Conservation (phyloP, 768 basidiomycete species). For the Mycena belliarum region DNA sequence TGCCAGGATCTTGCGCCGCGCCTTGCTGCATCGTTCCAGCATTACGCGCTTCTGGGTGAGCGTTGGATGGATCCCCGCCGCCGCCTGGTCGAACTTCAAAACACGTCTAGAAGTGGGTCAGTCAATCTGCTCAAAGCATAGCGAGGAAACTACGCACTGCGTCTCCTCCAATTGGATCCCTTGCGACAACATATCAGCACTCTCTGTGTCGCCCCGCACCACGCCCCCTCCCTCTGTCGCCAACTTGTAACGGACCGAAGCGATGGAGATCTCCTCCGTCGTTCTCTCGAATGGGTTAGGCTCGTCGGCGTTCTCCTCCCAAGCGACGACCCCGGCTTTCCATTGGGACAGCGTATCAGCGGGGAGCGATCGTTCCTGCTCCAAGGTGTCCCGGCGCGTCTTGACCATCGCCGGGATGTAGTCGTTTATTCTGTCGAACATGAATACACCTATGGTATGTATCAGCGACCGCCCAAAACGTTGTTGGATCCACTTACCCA, state of each 20-base stretch:
- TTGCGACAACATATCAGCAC: conserved; percentile 2
- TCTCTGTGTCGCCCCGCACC: not conserved
- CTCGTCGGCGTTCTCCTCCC: no score
- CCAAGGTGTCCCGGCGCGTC: no score
- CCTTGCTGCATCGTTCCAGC: conserved; percentile 9
- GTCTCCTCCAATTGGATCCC: not conserved
- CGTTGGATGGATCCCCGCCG: not conserved
- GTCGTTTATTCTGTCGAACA: no score
- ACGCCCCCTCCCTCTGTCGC: not conserved
- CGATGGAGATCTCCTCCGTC: not conserved
- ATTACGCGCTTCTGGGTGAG: not conserved
- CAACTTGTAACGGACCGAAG: conserved; percentile 1
- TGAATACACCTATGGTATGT: no score
- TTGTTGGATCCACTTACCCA: not conserved
- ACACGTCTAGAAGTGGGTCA: not conserved
- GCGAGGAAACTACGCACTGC: not conserved
- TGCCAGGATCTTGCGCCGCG: not conserved
- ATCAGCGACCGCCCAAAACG: no score
- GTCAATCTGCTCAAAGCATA: not conserved
- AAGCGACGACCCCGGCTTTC: no score
- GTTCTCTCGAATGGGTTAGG: no score
- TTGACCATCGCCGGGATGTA: no score
- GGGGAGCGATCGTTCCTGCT: no score
- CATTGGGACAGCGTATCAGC: no score
- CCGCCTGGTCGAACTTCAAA: conserved; percentile 1